phyloP scores from a whole-genome alignment of 176 grass and related monocot genomes.

The Musa schizocarpa region DNA sequence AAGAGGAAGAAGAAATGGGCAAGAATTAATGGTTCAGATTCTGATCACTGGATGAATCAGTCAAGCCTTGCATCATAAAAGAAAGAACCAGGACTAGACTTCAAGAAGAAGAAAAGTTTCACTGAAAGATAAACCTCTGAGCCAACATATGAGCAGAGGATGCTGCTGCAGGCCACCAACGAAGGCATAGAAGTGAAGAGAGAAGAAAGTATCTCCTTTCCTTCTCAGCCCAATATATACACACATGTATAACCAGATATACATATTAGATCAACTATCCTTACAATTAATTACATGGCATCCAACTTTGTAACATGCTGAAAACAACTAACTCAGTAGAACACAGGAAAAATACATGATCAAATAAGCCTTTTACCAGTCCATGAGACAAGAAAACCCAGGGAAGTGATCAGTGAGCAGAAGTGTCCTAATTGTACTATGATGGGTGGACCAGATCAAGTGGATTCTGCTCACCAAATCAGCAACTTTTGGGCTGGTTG shows the following conservation, averaged over 20 bases:
- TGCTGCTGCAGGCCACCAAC: slow-evolving; percentile 1
- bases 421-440: neutral
- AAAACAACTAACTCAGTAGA: neutral
- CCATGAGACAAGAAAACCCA: neutral
- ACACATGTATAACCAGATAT: neutral
- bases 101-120: neutral
- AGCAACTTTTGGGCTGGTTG: neutral
- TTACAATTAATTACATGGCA: too few species aligned
- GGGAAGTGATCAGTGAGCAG: neutral
- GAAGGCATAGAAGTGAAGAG: neutral
- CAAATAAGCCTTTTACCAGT: neutral
- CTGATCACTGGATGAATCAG: neutral
- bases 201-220: neutral
- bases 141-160: neutral
- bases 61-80: neutral
- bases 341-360: neutral
- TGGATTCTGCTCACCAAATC: slow-evolving; percentile 3
- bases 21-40: neutral
- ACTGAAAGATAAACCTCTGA: slow-evolving; percentile 3
- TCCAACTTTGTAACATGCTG: too few species aligned
- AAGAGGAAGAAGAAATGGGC: neutral
- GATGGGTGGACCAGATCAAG: neutral
- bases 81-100: neutral
- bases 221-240: neutral
- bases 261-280: too few species aligned